Evolutionary conservation across 306 rosid genomes (phyloP).

Genomic region (Rosa lucieae): DNA sequence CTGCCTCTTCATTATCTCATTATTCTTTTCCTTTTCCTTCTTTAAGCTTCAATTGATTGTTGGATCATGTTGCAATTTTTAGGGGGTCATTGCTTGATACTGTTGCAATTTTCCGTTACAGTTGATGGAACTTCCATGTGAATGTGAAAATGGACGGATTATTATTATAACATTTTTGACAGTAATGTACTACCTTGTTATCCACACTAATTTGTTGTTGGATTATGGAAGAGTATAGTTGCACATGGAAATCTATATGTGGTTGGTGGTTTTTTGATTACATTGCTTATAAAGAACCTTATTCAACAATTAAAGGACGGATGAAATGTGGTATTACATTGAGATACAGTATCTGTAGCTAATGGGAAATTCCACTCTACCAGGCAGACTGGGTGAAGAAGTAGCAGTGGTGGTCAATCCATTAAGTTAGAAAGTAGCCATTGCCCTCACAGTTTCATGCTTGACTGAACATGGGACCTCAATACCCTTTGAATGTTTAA

Average conservation of each 20-base stretch:
- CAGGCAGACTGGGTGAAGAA: background rate
- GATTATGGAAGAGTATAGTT: background rate
- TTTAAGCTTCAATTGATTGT: background rate
- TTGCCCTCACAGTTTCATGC: background rate
- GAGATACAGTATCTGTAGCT: background rate
- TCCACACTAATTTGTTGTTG: background rate
- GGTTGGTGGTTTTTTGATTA: background rate
- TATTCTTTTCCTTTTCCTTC: background rate
- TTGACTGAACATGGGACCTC: background rate
- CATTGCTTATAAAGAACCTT: background rate
- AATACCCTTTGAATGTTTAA: background rate
- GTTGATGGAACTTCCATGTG: background rate
- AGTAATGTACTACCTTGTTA: background rate
- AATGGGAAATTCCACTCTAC: background rate
- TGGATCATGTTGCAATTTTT: background rate
- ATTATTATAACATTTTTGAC: background rate
- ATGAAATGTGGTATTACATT: background rate
- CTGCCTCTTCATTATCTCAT: background rate
- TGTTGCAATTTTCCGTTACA: background rate
- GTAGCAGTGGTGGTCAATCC: background rate
- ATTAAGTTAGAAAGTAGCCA: background rate
- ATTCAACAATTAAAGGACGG: background rate
- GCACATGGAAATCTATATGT: background rate
- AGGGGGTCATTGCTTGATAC: background rate
- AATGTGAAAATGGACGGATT: background rate